Base-by-base conservation (phyloP, 169 alveolate genomes). In the Plasmodium gaboni region DNA sequence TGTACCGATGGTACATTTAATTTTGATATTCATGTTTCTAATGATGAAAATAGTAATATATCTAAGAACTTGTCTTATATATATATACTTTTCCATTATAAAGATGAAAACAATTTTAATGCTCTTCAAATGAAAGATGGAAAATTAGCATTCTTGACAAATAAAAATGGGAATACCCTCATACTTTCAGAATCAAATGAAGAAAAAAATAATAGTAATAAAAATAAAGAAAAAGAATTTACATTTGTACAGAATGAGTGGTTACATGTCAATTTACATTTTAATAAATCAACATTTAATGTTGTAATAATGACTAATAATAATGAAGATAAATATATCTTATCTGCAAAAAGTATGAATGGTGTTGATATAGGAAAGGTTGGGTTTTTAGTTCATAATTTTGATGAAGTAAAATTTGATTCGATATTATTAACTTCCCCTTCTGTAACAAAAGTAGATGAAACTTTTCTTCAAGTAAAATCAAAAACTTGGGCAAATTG, bases 401-500 rank as follows among this genome's bases (percentile, higher is more conserved):
- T 91, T 22, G 51, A 65, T 48, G 94, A 91, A 53, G 93, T 90
- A 59, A 93, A 90, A 60, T 88, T 90, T 73, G 92, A 87, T 70
- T 65, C 89, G 1, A 83, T 83, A 17, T n/a, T 70, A 48, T 63
- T 83, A 15, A 68, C 86, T 32, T 24, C 80, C 19, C 51, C 55
- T 57, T 28, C 26, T 38, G 46, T 57, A 48, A 53, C 64, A 69
- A 42, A 83, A 17, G 10, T 17, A 57, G 26, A 83, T 83, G 83
- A 63, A 24, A 53, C 48, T 59, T 83, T 83, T 60, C 26, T 83
- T 48, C 86, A 83, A 55, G 46, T 95, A 15, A 67, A 72, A 28
- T 55, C 93, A 15, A 92, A 74, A 67, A 73, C 92, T 60, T 94
- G 96, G 96, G 89, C 53, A 74, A 88, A 95, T 38, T 94, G 96